Evolutionary conservation across 2,329 filamentous ascomycete genomes (phyloP), one percentile per base, ranked within the genome.

Genomic region (Podosphaera fusca): DNA sequence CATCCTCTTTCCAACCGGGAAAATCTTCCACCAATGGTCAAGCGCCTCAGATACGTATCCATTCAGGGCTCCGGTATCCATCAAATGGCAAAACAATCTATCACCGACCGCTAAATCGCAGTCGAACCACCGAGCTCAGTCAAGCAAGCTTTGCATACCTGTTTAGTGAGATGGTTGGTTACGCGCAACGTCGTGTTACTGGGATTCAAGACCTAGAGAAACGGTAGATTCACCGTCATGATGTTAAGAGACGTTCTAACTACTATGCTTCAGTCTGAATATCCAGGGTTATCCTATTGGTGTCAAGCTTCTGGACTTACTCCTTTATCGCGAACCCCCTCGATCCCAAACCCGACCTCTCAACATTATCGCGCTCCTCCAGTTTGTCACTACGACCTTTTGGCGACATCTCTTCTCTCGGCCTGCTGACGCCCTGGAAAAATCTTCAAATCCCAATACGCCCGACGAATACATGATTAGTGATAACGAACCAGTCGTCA

Each of bases 381-480:
- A 95, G 71, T 88, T 96, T 70, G 92, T 98, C 69, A 92, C 94
- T 69, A 87, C 88, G 60, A 84, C 84, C 57, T 76, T 95, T 57
- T 98, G 90, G 85, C 81, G 84, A 63, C 85, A 94, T 70, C 84
- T 98, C 54, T 98, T 98, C 70, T 82, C 80, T 42, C 84, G 90
- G 1, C 83, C 89, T 57, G 92, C 92, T 34, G 90, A 96, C 71
- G 85, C 87, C 21, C 81, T 98, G 58, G 92, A 98, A 72, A 89
- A 92, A 71, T 87, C 82, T 59, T 81, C 81, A 56, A 83, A 86
- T 65, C 82, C 85, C 7, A 79, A 82, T 56, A 90, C 88, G 56
- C 83, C 87, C 7, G 87, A 92, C 64, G 90, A 96, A 73, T 98
- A 96, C 75, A 96, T 98, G 90, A 92, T 98, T 65, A 87, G 89